These are phyloP conservation scores for Boletus bicolor DNA, from an alignment of 768 basidiomycete genomes.

Conservation along the genomic window DNA sequence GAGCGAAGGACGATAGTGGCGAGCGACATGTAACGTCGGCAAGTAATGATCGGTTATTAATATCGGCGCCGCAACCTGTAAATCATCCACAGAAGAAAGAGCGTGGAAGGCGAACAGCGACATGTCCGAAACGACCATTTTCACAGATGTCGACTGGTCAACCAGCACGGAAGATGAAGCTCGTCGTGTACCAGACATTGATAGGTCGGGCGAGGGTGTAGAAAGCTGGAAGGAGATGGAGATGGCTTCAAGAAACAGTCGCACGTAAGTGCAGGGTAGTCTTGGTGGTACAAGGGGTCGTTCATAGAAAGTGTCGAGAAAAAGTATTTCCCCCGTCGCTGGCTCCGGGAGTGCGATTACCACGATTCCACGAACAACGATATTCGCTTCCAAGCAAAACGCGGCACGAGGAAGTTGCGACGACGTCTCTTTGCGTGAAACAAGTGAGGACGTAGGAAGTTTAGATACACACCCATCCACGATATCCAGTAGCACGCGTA, in stretches of 20 bases:
- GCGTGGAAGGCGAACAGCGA: conserved; percentile 54
- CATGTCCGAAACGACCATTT: conserved; percentile 40
- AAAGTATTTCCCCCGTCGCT: conserved; percentile 1
- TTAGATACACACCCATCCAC: conserved; percentile 32
- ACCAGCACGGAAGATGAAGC: background rate
- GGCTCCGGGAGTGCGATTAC: conserved; percentile 44
- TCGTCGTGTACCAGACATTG: background rate
- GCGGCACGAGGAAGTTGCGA: conserved; percentile 19
- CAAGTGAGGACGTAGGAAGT: conserved; percentile 15
- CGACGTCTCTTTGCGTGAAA: conserved; percentile 10
- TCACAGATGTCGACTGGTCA: conserved; percentile 12
- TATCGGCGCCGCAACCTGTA: conserved; percentile 53
- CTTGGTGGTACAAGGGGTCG: conserved; percentile 59
- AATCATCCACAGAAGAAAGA: conserved; percentile 15
- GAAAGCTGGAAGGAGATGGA: conserved; percentile 17
- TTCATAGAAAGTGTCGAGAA: conserved; percentile 45
- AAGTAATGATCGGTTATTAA: conserved; percentile 74
- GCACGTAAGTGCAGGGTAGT: conserved; percentile 48
- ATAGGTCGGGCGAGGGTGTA: conserved; percentile 3
- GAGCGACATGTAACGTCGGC: conserved; percentile 48
- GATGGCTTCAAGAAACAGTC: conserved; percentile 46
- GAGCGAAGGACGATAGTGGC: conserved; percentile 42
- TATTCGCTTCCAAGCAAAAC: conserved; percentile 33
- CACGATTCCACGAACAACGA: conserved; percentile 44
- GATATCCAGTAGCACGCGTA: conserved; percentile 47